Conservation (phyloP, 352 stramenopile genomes). For the Pythium diclinum region DNA sequence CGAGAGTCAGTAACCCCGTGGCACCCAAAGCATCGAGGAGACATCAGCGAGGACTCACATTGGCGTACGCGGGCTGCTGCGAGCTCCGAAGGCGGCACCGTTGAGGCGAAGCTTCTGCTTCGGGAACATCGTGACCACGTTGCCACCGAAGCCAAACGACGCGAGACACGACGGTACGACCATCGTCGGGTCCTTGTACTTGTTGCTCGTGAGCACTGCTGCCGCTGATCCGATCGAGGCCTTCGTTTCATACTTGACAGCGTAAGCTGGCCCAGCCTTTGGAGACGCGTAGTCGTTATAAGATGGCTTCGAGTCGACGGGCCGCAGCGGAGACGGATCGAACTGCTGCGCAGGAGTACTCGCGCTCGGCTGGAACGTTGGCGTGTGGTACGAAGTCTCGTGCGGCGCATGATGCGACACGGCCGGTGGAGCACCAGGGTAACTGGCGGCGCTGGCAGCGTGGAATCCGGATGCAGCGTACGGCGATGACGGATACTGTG, state of each 20-base stretch:
- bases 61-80: conserved; percentile 59
- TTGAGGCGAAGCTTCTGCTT: conserved; percentile 82
- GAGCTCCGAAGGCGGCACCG: conserved; percentile 37
- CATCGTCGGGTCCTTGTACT: conserved; percentile 83
- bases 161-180: conserved; percentile 68
- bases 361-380: conserved; percentile 5
- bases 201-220: conserved; percentile 38
- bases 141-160: conserved; percentile 86
- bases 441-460: neutral
- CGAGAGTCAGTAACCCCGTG: neutral
- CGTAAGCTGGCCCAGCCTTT: neutral
- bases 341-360: neutral
- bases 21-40: neutral
- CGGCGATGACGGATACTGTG: conserved; percentile 2
- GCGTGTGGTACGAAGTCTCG: conserved; percentile 17
- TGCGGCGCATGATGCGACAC: neutral
- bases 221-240: conserved; percentile 3
- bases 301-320: neutral
- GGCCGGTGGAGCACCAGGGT: neutral
- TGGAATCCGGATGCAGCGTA: neutral
- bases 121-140: conserved; percentile 88
- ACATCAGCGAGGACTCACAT: conserved; percentile 35
- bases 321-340: conserved; percentile 3
- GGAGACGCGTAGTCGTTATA: conserved; percentile 19
- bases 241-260: conserved; percentile 18